A percentile compares a stretch with the other conserved stretches of the same genome.
These are phyloP conservation scores for Fraxinus paxiana DNA, from an alignment of 305 asterid species.

Conservation along the genomic window DNA sequence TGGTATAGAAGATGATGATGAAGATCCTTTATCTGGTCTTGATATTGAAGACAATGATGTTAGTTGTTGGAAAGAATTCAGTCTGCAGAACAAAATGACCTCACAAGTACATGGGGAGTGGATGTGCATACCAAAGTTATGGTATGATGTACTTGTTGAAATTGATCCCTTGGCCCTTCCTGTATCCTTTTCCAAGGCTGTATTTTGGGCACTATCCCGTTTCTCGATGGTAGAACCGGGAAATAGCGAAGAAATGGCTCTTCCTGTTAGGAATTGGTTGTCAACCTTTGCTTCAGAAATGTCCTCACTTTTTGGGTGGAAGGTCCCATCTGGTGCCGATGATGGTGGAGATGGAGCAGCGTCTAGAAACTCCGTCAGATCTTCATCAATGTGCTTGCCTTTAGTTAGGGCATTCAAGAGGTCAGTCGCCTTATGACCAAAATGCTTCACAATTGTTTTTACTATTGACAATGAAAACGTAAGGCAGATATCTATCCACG, in stretches of 20 bases:
- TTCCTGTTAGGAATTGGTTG: conserved; percentile 69
- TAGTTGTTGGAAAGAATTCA: conserved; percentile 82
- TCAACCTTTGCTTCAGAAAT: conserved; percentile 64
- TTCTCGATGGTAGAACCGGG: conserved; percentile 70
- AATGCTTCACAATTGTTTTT: conserved; percentile 21
- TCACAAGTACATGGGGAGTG: conserved; percentile 67
- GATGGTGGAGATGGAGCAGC: conserved; percentile 82
- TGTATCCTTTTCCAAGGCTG: conserved; percentile 78
- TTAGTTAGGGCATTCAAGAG: conserved; percentile 84
- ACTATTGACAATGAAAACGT: conserved; percentile 2
- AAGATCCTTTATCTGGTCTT: conserved; percentile 42
- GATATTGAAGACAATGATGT: conserved; percentile 45
- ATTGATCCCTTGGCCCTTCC: conserved; percentile 74
- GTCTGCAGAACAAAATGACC: conserved; percentile 59
- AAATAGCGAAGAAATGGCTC: conserved; percentile 45
- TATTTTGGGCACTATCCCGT: conserved; percentile 83
- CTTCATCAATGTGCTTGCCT: conserved; percentile 73
- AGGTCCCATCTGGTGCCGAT: conserved; percentile 82
- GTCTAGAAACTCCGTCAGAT: conserved; percentile 67
- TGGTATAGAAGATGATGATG: conserved; percentile 55
- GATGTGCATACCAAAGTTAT: conserved; percentile 98
- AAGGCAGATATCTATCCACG: background rate
- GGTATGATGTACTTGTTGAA: conserved; percentile 93
- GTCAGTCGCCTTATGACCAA: conserved; percentile 37
- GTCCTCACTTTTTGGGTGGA: conserved; percentile 82